These are phyloP conservation scores for Luffa aegyptiaca DNA, from an alignment of 306 rosid species.

Conservation along the genomic window DNA sequence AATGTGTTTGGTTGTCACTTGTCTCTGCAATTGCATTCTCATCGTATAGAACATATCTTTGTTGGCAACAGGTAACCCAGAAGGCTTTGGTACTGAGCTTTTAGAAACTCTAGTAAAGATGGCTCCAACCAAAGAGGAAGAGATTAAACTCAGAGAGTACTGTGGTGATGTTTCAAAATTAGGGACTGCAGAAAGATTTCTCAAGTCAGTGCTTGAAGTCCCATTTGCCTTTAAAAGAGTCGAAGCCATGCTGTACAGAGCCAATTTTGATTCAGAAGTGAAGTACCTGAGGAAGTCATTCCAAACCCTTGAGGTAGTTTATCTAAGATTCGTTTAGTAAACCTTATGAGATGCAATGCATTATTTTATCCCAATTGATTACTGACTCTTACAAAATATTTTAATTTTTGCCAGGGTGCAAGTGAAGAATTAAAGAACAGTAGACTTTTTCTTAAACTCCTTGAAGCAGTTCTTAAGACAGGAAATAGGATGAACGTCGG, in stretches of 20 bases:
- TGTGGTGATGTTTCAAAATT: conserved; percentile 68
- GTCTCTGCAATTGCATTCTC: conserved; percentile 7
- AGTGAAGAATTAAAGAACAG: conserved; percentile 86
- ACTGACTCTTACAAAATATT: conserved; percentile 10
- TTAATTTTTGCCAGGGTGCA: conserved; percentile 53
- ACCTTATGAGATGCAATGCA: neutral
- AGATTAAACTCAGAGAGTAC: conserved; percentile 72
- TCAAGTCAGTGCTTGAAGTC: conserved; percentile 77
- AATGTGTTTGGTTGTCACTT: neutral
- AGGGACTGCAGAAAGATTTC: conserved; percentile 94
- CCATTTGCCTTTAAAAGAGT: conserved; percentile 91
- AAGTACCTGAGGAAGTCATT: conserved; percentile 80
- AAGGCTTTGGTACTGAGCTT: conserved; percentile 87
- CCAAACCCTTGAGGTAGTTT: conserved; percentile 74
- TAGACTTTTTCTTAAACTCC: conserved; percentile 81
- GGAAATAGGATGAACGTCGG: conserved; percentile 99
- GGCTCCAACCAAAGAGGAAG: conserved; percentile 99
- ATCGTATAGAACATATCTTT: conserved; percentile 17
- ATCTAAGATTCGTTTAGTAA: neutral
- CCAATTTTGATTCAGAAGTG: conserved; percentile 87
- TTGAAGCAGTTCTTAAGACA: conserved; percentile 96
- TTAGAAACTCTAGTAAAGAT: conserved; percentile 95
- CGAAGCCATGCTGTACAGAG: conserved; percentile 96
- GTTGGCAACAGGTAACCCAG: conserved; percentile 63
- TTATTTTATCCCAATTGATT: conserved; percentile 13